Evolutionary conservation across 2,329 filamentous ascomycete genomes (phyloP), one percentile per base, ranked within the genome.

Genomic region (Sordariomycetes sp.): DNA sequence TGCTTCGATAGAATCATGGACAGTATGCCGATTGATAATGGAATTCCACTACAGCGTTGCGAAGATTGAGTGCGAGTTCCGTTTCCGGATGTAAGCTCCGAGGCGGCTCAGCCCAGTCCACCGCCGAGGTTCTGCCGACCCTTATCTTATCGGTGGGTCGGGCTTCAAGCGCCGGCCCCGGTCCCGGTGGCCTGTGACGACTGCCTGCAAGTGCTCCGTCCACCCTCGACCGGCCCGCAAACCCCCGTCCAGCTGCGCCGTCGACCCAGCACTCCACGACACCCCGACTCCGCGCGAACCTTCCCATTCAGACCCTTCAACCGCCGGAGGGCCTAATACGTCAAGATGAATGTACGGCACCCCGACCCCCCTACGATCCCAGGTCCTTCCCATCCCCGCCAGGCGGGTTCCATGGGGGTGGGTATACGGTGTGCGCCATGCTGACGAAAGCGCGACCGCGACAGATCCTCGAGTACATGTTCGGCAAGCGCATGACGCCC

Each of bases 401-500:
- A n/a, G n/a, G n/a, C n/a, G n/a, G n/a, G n/a, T n/a, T n/a, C n/a
- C n/a, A n/a, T n/a, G n/a, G n/a, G n/a, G n/a, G n/a, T n/a, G n/a
- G n/a, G n/a, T n/a, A n/a, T n/a, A n/a, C n/a, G n/a, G n/a, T n/a
- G 8, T 39, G 39, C 39, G 20, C 17, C 10, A 8, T 50, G 22
- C 45, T 50, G 4, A 50, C 45, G n/a, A 10, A 10, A 17, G 17
- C 2, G 36, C 8, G 45, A 45, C 39, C 10, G 45, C 17, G 20
- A 52, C 65, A 96, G 89, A 89, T 97, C 69, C 82, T 99, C 61
- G 94, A 99, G 82, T 99, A 94, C 91, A 92, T 92, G 45, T 99
- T 99, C 69, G 94, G 94, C 64, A 97, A 96, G 82, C 94, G 94
- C 73, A 95, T 97, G 82, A 99, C 94, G 78, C 92, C 94, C 3